Base-by-base conservation (phyloP, 176 grass and related monocot genomes). In the Rhynchospora pubera region DNA sequence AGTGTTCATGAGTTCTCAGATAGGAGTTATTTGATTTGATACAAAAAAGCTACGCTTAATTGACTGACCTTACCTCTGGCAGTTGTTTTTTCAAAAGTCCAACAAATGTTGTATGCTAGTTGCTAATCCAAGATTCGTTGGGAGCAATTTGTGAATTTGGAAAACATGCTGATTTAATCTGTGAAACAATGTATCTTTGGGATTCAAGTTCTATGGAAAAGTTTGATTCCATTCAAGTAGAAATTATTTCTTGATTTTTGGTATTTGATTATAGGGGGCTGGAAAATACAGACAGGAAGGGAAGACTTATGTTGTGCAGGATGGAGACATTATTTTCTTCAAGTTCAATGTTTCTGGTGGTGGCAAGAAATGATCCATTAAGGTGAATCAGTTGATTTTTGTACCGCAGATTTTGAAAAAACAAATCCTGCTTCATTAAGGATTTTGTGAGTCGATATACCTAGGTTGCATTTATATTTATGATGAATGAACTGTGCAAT, bases 261-360 rank as follows among this genome's bases (percentile, higher is more conserved):
- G 43, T 67, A 52, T 34, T 52, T 77, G 15, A 53, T 39, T 85
- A 46, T 62, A 99, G 96, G 92, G 92, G 72, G 96, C 89, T 90
- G 92, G 96, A 15, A 99, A 95, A 84, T 99, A 99, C 84, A 91
- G 66, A 81, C 92, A 95, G 77, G 92, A 99, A 91, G 96, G 96
- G 11, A 99, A 99, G 84, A 99, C 96, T 5, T 99, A 95, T n/a
- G 89, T 94, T 68, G 96, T 99, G 77, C 92, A 91, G 87, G 96
- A 99, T 24, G 96, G 89, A 19, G 96, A 95, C 82, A 89, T 99
- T 63, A 93, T 99, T 28, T 99, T 95, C 91, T 99, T 99, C 72
- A 99, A 99, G 59, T 99, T 99, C 75, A 99, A 99, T 64, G 96
- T 95, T 43, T 99, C 96, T 79, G 93, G 91, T 5, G 96, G 96